Evolutionary conservation across 139 green algal species (phyloP).

Genomic region (Tetraselmis chui): DNA sequence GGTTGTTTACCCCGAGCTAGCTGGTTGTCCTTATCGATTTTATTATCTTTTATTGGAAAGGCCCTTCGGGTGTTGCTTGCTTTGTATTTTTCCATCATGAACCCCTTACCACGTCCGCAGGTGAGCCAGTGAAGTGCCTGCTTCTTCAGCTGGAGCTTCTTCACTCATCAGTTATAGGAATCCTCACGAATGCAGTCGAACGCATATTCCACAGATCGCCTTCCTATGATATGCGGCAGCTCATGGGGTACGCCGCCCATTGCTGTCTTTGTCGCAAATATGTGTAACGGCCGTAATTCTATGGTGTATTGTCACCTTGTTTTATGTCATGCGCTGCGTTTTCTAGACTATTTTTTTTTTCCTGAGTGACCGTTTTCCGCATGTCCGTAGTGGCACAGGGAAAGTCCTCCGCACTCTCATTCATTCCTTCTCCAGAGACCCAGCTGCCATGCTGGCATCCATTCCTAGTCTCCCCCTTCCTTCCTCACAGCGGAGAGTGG

Average conservation of each 20-base stretch:
- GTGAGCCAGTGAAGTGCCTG: neutral
- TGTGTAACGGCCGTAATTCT: neutral
- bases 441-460: constrained; percentile 41
- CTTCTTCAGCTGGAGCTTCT: constrained; percentile 28
- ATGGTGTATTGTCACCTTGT: no score
- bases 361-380: no score
- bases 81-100: neutral
- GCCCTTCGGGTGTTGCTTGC: constrained; percentile 22
- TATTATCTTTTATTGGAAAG: constrained; percentile 11
- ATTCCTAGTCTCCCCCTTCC: constrained; percentile 22
- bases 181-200: constrained; percentile 56
- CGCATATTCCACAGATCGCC: constrained; percentile 46
- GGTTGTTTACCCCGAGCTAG: constrained; percentile 31
- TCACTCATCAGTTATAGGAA: constrained; percentile 24
- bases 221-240: constrained; percentile 54
- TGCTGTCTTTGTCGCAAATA: neutral
- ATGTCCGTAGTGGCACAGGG: constrained; percentile 26
- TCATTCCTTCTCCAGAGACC: constrained; percentile 25
- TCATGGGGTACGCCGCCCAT: constrained; percentile 43
- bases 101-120: neutral
- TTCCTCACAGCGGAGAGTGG: constrained; percentile 19
- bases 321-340: no score
- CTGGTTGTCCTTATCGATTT: constrained; percentile 24
- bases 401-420: constrained; percentile 31
- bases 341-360: no score